phyloP scores from a whole-genome alignment of 306 rosid genomes.

The Arachis stenosperma region DNA sequence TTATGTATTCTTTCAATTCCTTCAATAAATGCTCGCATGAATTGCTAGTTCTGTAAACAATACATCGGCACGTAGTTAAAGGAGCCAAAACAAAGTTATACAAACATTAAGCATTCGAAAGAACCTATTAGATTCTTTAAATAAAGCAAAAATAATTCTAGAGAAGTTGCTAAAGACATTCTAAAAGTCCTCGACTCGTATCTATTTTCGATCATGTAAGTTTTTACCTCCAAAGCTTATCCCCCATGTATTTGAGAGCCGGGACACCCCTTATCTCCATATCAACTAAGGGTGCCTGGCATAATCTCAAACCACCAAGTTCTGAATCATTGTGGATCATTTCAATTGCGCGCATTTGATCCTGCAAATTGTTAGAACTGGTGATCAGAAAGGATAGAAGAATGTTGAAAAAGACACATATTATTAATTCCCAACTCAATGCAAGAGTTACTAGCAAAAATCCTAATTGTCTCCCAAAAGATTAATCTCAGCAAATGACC shows the following conservation, averaged over 20 bases:
- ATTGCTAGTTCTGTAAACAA: conserved; percentile 20
- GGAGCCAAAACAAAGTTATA: background rate
- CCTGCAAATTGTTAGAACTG: conserved; percentile 44
- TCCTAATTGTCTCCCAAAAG: background rate
- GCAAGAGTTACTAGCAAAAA: too few relatives aligned
- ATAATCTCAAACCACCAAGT: conserved; percentile 59
- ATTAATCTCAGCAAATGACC: conserved; percentile 15
- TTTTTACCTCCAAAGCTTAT: conserved; percentile 71
- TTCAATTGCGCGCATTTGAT: conserved; percentile 74
- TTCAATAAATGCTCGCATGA: conserved; percentile 35
- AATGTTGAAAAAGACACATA: too few relatives aligned
- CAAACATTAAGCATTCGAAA: conserved; percentile 4
- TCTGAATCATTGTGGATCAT: conserved; percentile 64
- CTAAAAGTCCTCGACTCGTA: background rate
- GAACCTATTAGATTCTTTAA: background rate
- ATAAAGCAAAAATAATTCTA: background rate
- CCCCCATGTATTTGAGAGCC: conserved; percentile 75
- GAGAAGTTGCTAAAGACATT: conserved; percentile 16
- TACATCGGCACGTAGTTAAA: background rate
- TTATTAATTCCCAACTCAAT: too few relatives aligned
- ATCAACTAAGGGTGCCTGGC: conserved; percentile 79
- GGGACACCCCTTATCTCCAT: conserved; percentile 88
- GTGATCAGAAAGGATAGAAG: too few relatives aligned
- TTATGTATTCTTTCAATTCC: conserved; percentile 31
- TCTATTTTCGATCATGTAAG: background rate